Percentiles rank a stretch among this genome's conserved stretches.
Evolutionary conservation across 352 stramenopile genomes (phyloP).

Genomic region (Phytophthora lateralis): DNA sequence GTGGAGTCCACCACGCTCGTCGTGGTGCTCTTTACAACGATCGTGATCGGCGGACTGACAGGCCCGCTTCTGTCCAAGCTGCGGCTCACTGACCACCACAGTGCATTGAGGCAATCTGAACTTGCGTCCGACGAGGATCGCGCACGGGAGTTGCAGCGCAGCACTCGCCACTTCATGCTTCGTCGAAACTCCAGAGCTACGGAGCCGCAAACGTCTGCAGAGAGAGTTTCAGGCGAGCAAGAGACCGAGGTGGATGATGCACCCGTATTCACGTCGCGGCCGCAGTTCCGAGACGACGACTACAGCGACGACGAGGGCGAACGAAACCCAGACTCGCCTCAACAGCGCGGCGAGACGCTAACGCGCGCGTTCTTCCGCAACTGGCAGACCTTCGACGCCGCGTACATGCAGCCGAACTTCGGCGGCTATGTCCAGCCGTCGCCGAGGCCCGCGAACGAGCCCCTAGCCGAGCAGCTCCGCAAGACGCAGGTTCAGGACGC

Average conservation of each 20-base stretch:
- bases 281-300: conserved; percentile 70
- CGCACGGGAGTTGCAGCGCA: conserved; percentile 36
- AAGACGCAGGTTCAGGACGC: conserved; percentile 42
- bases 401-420: conserved; percentile 84
- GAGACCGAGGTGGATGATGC: conserved; percentile 24
- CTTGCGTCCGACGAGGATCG: conserved; percentile 28
- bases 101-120: conserved; percentile 39
- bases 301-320: conserved; percentile 51
- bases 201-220: conserved; percentile 21
- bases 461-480: conserved; percentile 24
- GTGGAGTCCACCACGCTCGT: conserved; percentile 86
- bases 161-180: conserved; percentile 73
- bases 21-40: conserved; percentile 88
- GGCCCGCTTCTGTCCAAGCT: conserved; percentile 66
- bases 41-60: conserved; percentile 80
- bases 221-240: conserved; percentile 18
- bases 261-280: conserved; percentile 66
- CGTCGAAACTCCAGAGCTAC: conserved; percentile 33
- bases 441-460: conserved; percentile 13
- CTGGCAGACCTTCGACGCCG: conserved; percentile 74
- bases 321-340: conserved; percentile 15
- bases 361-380: conserved; percentile 68
- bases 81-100: conserved; percentile 43
- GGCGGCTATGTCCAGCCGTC: conserved; percentile 38
- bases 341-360: conserved; percentile 43